Conservation (phyloP, 2,329 filamentous ascomycete species). For the Clathrospora elynae region DNA sequence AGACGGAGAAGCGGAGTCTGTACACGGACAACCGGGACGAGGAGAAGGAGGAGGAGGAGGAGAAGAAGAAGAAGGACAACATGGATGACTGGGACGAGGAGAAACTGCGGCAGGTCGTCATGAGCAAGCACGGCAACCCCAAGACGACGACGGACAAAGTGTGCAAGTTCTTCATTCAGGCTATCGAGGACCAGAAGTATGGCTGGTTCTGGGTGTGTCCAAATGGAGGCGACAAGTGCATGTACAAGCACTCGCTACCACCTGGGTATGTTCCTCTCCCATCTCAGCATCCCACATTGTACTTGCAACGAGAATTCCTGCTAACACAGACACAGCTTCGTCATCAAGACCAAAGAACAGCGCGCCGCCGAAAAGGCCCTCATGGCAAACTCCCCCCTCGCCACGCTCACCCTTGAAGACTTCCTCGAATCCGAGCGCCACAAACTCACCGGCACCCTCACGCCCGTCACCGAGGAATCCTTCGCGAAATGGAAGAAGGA, state of each 20-base stretch:
- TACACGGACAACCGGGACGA: constrained; percentile 82
- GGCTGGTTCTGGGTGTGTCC: constrained; percentile 99
- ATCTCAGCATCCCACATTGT: neutral
- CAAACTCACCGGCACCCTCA: constrained; percentile 88
- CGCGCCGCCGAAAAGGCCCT: constrained; percentile 92
- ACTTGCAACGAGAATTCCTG: neutral
- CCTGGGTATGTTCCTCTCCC: constrained; percentile 71
- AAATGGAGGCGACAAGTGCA: constrained; percentile 96
- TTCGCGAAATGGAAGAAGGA: constrained; percentile 99
- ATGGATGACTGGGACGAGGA: constrained; percentile 98
- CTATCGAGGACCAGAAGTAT: constrained; percentile 97
- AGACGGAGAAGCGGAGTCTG: constrained; percentile 87
- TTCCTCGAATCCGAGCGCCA: constrained; percentile 96
- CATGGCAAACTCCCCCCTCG: constrained; percentile 92
- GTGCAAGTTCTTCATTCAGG: constrained; percentile 97
- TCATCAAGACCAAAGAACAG: constrained; percentile 98
- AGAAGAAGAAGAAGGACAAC: constrained; percentile 85
- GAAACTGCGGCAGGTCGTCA: constrained; percentile 85
- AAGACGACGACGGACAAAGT: constrained; percentile 96
- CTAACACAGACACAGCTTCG: constrained; percentile 65
- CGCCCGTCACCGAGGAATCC: constrained; percentile 87
- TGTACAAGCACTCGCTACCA: constrained; percentile 95
- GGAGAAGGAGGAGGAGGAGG: constrained; percentile 71
- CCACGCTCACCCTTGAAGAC: constrained; percentile 93
- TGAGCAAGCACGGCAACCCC: constrained; percentile 97